Evolutionary conservation across 805 yeast genomes (phyloP).

Genomic region (Metschnikowia amazonensis): DNA sequence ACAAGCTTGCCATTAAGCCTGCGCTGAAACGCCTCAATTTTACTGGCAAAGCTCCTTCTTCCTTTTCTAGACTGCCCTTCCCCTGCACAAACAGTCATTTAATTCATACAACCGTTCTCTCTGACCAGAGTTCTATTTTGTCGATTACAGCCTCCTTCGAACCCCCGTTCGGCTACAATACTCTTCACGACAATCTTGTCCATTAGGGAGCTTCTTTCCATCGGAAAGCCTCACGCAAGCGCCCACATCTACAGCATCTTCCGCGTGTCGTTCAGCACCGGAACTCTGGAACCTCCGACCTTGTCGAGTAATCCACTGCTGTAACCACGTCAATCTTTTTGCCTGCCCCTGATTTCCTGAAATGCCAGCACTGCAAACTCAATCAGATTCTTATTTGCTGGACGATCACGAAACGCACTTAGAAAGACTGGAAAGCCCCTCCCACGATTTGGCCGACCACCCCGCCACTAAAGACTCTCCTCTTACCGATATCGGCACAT

Average conservation of each 20-base stretch:
- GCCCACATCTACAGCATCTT: background rate
- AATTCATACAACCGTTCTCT: background rate
- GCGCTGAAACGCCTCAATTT: background rate
- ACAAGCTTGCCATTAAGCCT: background rate
- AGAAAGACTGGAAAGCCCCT: conserved; percentile 5
- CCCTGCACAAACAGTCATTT: conserved; percentile 2
- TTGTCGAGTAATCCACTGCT: background rate
- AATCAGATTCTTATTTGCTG: conserved; percentile 4
- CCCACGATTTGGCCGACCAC: conserved; percentile 4
- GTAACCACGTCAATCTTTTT: background rate
- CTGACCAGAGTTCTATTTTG: background rate
- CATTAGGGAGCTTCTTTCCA: background rate
- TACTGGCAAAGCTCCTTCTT: background rate
- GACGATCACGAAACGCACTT: conserved; percentile 4
- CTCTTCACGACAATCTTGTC: background rate
- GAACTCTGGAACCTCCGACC: background rate
- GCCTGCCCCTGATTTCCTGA: background rate
- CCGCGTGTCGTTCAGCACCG: background rate
- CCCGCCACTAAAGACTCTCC: conserved; percentile 34
- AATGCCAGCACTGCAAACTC: conserved; percentile 4
- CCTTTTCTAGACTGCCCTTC: background rate
- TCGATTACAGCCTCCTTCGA: background rate
- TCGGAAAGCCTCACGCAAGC: background rate
- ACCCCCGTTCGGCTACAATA: background rate
- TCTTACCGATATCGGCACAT: conserved; percentile 38